Evolutionary conservation across 2,329 filamentous ascomycete species (phyloP), one percentile per base, ranked within the genome.

Genomic region (Pseudocercospora ulei): DNA sequence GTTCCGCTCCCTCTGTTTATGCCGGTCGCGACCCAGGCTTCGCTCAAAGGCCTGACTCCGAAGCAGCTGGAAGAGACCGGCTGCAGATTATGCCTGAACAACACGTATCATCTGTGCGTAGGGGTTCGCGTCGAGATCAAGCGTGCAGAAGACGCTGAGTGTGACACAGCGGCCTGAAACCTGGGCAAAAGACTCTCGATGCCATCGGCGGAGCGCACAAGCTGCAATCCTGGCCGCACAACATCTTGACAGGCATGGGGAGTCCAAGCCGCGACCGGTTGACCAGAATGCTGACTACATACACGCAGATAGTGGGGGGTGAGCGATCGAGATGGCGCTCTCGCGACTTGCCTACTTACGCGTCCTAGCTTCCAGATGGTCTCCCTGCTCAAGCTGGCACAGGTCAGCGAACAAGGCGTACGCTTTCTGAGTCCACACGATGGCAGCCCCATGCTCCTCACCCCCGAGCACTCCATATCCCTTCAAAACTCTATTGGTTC

Each of bases 401-500:
- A 81, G 47, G 79, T 98, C 44, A 96, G 90, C 0, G 92, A 98
- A 62, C 81, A 95, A 62, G 90, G 90, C 36, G 92, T 98, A 5
- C 78, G 82, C 35, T 98, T 98, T 58, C 72, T 94, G n/a, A 92
- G 83, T 52, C 92, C 90, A 0, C 90, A 98, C 59, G 90, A 96
- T 66, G 86, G 87, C 20, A 78, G 78, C 2, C 88, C 88, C 5
- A 96, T 98, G 90, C 77, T 98, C 7, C 76, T 98, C 30, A 98
- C 90, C 0, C 90, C 90, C 0, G 92, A 98, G 62, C 88, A 96
- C 66, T 96, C 90, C 0, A 95, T 98, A 54, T 80, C 79, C 7
- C 72, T 98, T 3, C 90, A 98, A 61, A 96, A 98, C 63, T 88
- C 81, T 38, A 98, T 98, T 56, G 90, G 90, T 48, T 93, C 85